Base-by-base conservation (phyloP, 1,284 basidiomycete species). In the Malassezia sp. region DNA sequence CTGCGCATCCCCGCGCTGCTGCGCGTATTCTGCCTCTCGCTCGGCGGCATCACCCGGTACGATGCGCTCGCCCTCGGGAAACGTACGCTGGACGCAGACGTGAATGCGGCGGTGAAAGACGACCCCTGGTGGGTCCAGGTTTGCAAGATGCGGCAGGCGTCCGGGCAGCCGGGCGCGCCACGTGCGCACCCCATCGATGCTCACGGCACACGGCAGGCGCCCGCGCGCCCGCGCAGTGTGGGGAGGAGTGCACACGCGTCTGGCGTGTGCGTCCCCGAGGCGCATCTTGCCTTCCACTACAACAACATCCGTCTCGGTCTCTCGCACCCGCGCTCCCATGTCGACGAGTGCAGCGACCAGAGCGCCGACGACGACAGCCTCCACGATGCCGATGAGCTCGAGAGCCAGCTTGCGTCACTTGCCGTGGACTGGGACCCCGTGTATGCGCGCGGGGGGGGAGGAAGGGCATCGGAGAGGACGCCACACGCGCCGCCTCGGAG, bases 51-150 rank as follows among this genome's bases (percentile, higher is more conserved):
- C 24, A 53, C 53, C 9, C 60, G 56, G 12, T 69, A 69, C 46
- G 57, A 59, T 27, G 56, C 63, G 17, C 66, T 69, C 28, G 65
- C 66, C 8, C 51, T 56, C 5, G 67, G 67, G 2, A 54, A 58
- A 48, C 52, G 41, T 17, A 35, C 56, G 6, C 53, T 57, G 3
- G 52, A 53, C 1, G 30, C 49, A 9, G 48, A 59, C 22, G 54
- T 61, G 4, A 57, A 56, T 23, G 55, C 49, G 10, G 54, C 58
- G 14, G 46, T 67, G 27, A 52, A 50, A 6, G 60, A 57, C 32
- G 65, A 69, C 42, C 60, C 64, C 15, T 69, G 67, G 67, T 69
- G 67, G 67, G 56, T 53, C 29, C 53, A 56, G 11, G 49, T 69
- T 20, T 66, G 65, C 37, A 49, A 60, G 38, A 52, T 63, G 10